phyloP scores from a whole-genome alignment of 2,329 filamentous ascomycete species.

The Curvularia spicifera region DNA sequence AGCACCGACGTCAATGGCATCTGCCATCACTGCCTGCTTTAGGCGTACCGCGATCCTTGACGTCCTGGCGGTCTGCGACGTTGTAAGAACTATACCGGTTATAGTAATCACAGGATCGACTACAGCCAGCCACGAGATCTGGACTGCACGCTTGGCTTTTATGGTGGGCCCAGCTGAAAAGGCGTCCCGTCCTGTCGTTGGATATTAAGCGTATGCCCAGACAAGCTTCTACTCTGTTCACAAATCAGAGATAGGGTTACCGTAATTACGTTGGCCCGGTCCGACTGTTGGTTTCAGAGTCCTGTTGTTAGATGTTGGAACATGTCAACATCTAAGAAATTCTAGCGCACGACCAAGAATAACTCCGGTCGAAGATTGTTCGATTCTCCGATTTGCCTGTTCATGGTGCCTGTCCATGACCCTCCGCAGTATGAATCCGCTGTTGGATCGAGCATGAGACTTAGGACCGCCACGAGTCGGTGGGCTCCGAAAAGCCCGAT shows the following conservation, averaged over 20 bases:
- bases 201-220: neutral
- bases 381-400: neutral
- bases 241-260: neutral
- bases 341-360: neutral
- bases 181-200: neutral
- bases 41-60: neutral
- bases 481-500: neutral
- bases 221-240: neutral
- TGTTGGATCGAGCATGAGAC: neutral
- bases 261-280: neutral
- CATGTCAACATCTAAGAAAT: neutral
- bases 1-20: conserved; percentile 5
- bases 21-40: conserved; percentile 28
- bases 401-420: neutral
- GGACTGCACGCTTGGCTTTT: conserved; percentile 26
- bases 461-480: neutral
- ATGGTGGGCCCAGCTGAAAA: conserved; percentile 4
- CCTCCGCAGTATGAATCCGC: neutral
- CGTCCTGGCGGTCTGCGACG: conserved; percentile 16
- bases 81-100: conserved; percentile 8
- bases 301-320: neutral
- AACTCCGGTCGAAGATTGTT: neutral
- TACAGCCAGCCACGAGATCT: conserved; percentile 11
- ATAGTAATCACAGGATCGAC: conserved; percentile 13
- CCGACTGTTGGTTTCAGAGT: neutral